phyloP scores from a whole-genome alignment of 2,329 filamentous ascomycete genomes.

The Beauveria asiatica region DNA sequence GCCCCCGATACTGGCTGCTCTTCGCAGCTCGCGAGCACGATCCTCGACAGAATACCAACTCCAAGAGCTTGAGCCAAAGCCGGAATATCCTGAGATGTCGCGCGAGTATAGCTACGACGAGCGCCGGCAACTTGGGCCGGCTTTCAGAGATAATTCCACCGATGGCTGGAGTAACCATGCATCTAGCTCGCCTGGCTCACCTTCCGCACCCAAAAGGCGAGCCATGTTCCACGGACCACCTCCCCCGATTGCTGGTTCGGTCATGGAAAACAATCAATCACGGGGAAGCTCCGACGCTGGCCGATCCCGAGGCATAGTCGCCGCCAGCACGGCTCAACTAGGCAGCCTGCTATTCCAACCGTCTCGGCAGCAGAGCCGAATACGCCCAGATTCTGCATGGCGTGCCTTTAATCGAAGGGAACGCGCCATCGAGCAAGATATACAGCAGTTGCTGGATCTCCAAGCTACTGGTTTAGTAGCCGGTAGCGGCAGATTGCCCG shows the following conservation, averaged over 20 bases:
- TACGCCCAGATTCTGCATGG: constrained; percentile 37
- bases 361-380: constrained; percentile 17
- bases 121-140: constrained; percentile 9
- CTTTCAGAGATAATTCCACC: constrained; percentile 12
- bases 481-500: constrained; percentile 23
- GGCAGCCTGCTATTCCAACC: constrained; percentile 33
- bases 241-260: constrained; percentile 40
- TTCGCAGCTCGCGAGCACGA: constrained; percentile 18
- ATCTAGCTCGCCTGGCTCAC: constrained; percentile 22
- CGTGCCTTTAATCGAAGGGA: constrained; percentile 37
- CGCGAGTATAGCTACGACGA: not conserved
- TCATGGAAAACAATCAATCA: constrained; percentile 22
- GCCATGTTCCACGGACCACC: constrained; percentile 41
- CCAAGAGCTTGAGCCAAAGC: constrained; percentile 30
- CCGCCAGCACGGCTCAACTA: constrained; percentile 15
- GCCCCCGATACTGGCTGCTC: constrained; percentile 18
- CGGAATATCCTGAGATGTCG: constrained; percentile 16
- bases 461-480: constrained; percentile 38
- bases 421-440: constrained; percentile 35
- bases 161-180: constrained; percentile 16
- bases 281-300: constrained; percentile 12
- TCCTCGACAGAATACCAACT: constrained; percentile 29
- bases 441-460: constrained; percentile 40
- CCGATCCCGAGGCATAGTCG: constrained; percentile 14
- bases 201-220: constrained; percentile 24